Conservation (phyloP, 306 rosid genomes). For the Urtica urens region DNA sequence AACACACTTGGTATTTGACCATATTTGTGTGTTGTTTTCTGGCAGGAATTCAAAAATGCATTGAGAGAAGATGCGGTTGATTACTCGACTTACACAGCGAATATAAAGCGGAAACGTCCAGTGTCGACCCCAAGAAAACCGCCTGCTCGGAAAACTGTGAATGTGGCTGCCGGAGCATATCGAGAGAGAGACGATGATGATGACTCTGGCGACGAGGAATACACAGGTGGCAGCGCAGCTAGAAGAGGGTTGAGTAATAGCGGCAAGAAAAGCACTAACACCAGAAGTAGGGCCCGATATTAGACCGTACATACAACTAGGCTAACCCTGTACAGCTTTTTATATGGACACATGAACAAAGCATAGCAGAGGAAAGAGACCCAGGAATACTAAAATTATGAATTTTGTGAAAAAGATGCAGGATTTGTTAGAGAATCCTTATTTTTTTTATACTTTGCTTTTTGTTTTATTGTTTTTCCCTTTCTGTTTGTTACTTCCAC, state of each 20-base stretch:
- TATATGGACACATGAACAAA: conserved; percentile 41
- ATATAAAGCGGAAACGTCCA: conserved; percentile 78
- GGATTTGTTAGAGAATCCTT: conserved; percentile 26
- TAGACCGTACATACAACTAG: conserved; percentile 64
- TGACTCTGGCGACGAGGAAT: conserved; percentile 41
- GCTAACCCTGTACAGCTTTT: conserved; percentile 79
- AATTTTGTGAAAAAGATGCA: conserved; percentile 33
- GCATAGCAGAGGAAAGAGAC: conserved; percentile 25
- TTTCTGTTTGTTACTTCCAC: conserved; percentile 50
- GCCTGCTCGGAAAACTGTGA: conserved; percentile 50
- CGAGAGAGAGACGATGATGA: conserved; percentile 53
- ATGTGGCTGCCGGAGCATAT: conserved; percentile 29
- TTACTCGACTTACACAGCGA: conserved; percentile 71
- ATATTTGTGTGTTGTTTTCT: conserved; percentile 3
- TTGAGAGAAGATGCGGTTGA: conserved; percentile 76
- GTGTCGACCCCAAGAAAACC: conserved; percentile 53
- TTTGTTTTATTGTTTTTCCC: conserved; percentile 35
- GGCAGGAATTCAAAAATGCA: conserved; percentile 79
- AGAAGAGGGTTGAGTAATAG: conserved; percentile 47
- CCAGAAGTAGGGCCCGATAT: conserved; percentile 51
- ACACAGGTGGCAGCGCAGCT: conserved; percentile 47
- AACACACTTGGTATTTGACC: no score
- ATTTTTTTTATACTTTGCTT: conserved; percentile 34
- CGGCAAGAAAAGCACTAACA: conserved; percentile 49
- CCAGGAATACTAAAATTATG: conserved; percentile 13